Evolutionary conservation across 495 filamentous ascomycete genomes (phyloP).

Genomic region (Articulospora tetracladia): DNA sequence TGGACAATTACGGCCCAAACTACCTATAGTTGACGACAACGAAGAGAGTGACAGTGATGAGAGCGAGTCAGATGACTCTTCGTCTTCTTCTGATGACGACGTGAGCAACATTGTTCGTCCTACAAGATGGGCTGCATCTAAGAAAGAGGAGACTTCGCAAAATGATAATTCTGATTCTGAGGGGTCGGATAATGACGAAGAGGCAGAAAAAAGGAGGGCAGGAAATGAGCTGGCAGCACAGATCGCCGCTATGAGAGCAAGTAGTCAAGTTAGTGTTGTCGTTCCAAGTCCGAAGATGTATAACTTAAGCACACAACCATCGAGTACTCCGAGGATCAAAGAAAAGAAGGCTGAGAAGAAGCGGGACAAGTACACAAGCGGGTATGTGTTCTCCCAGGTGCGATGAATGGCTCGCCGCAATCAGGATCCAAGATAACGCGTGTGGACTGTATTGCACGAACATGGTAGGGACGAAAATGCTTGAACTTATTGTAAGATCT

Average conservation of each 20-base stretch:
- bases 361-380: slow-evolving; percentile 10
- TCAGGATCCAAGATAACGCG: not conserved
- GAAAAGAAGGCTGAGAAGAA: slow-evolving; percentile 12
- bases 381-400: slow-evolving; percentile 1
- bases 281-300: slow-evolving; percentile 3
- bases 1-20: not conserved
- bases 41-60: slow-evolving; percentile 4
- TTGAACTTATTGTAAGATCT: no score
- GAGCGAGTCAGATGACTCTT: slow-evolving; percentile 1
- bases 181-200: slow-evolving; percentile 6
- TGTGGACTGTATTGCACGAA: no score
- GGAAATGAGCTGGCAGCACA: slow-evolving; percentile 10
- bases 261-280: slow-evolving; percentile 1
- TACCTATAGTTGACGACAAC: not conserved
- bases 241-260: slow-evolving; percentile 1
- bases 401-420: not conserved
- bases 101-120: not conserved
- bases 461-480: no score
- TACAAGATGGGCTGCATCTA: not conserved
- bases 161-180: slow-evolving; percentile 2
- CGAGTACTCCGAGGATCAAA: not conserved
- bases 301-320: not conserved
- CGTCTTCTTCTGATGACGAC: not conserved
- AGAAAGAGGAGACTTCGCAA: not conserved
- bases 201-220: not conserved